phyloP scores from a whole-genome alignment of 805 yeast genomes.

The Wickerhamiella galacta region DNA sequence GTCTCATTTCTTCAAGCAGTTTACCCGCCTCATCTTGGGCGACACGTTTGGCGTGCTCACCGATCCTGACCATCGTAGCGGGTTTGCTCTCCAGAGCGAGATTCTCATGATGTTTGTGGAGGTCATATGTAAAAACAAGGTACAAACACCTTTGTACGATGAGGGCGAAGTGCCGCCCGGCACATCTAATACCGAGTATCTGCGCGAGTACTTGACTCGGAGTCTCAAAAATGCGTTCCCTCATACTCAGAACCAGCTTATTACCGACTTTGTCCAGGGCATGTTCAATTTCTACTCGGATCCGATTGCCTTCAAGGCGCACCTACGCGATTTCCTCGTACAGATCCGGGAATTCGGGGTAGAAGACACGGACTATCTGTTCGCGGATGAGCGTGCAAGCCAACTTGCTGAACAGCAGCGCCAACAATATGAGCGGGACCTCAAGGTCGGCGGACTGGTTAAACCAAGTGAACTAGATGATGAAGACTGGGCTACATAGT shows the following conservation, averaged over 20 bases:
- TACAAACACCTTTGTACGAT: slow-evolving; percentile 61
- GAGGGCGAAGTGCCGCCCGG: slow-evolving; percentile 75
- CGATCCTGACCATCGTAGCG: slow-evolving; percentile 95
- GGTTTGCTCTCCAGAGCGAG: slow-evolving; percentile 76
- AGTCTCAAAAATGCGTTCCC: slow-evolving; percentile 84
- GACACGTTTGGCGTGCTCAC: slow-evolving; percentile 90
- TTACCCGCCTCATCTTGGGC: slow-evolving; percentile 72
- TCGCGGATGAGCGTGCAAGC: slow-evolving; percentile 79
- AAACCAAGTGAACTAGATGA: slow-evolving; percentile 93
- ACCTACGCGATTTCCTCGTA: slow-evolving; percentile 85
- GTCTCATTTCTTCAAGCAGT: slow-evolving; percentile 72
- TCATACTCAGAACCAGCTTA: slow-evolving; percentile 70
- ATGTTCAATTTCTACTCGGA: slow-evolving; percentile 55
- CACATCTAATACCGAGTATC: slow-evolving; percentile 59
- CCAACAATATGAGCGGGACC: slow-evolving; percentile 62
- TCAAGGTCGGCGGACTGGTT: slow-evolving; percentile 79
- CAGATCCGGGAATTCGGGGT: slow-evolving; percentile 95
- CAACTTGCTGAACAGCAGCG: slow-evolving; percentile 54
- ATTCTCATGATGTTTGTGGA: slow-evolving; percentile 70
- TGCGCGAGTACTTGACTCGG: slow-evolving; percentile 66
- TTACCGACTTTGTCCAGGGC: slow-evolving; percentile 63
- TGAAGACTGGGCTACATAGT: slow-evolving; percentile 18
- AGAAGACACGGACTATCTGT: slow-evolving; percentile 72
- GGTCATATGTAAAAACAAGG: slow-evolving; percentile 59
- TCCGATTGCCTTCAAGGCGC: slow-evolving; percentile 58